Evolutionary conservation across 2,329 filamentous ascomycete genomes (phyloP).

Genomic region (Microcera coccophila): DNA sequence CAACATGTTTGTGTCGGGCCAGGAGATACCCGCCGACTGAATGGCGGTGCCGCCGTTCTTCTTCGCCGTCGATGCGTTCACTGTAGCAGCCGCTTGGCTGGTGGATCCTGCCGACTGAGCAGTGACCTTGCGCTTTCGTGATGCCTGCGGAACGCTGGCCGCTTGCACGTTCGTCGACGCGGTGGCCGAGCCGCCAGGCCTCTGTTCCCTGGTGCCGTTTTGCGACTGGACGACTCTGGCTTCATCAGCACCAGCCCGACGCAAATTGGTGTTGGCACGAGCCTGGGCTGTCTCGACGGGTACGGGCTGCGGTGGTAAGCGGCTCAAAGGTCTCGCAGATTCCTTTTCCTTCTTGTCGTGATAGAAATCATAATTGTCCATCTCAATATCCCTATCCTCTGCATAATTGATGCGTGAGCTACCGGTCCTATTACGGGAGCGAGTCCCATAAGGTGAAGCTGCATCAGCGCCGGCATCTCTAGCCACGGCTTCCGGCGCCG

Average conservation of each 20-base stretch:
- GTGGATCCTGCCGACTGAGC: slow-evolving; percentile 24
- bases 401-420: slow-evolving; percentile 87
- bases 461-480: slow-evolving; percentile 50
- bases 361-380: slow-evolving; percentile 73
- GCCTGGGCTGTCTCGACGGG: slow-evolving; percentile 26
- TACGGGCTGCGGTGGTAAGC: slow-evolving; percentile 37
- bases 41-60: slow-evolving; percentile 24
- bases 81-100: slow-evolving; percentile 21
- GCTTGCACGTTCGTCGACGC: slow-evolving; percentile 46
- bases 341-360: slow-evolving; percentile 58
- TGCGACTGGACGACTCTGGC: slow-evolving; percentile 34
- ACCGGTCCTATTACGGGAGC: slow-evolving; percentile 82
- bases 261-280: slow-evolving; percentile 34
- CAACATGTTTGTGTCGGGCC: slow-evolving; percentile 77
- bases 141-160: slow-evolving; percentile 44
- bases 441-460: slow-evolving; percentile 79
- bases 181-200: slow-evolving; percentile 21
- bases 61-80: slow-evolving; percentile 17
- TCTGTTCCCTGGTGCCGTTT: slow-evolving; percentile 38
- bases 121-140: slow-evolving; percentile 84
- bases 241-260: slow-evolving; percentile 42
- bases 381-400: slow-evolving; percentile 85
- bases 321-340: slow-evolving; percentile 44
- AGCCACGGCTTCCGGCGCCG: slow-evolving; percentile 42
- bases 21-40: slow-evolving; percentile 38